Evolutionary conservation across 495 filamentous ascomycete genomes (phyloP).

Genomic region (Penicillium chermesinum): DNA sequence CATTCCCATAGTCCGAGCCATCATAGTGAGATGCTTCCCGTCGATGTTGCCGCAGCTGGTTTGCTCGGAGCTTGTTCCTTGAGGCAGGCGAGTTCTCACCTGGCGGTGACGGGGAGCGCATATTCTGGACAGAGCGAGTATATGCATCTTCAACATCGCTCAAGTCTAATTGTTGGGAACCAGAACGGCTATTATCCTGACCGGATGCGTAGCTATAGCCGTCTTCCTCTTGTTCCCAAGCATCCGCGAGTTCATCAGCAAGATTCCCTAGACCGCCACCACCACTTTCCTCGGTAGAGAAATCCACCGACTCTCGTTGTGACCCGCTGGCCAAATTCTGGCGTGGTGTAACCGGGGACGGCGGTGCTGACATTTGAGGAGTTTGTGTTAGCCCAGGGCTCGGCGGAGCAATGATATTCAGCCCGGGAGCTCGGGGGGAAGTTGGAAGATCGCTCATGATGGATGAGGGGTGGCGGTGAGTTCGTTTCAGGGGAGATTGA

Average conservation of each 20-base stretch:
- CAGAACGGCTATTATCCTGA: constrained; percentile 30
- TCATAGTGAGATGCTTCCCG: constrained; percentile 50
- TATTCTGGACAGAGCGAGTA: constrained; percentile 19
- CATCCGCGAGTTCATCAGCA: constrained; percentile 66
- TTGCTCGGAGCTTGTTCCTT: constrained; percentile 28
- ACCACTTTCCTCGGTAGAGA: constrained; percentile 41
- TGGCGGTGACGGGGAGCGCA: constrained; percentile 27
- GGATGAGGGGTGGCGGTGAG: constrained; percentile 60
- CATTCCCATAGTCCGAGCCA: constrained; percentile 55
- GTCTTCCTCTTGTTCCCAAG: constrained; percentile 58
- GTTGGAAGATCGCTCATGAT: constrained; percentile 50
- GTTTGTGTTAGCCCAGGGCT: constrained; percentile 38
- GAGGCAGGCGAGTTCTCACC: constrained; percentile 18
- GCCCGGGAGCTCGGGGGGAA: constrained; percentile 34
- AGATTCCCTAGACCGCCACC: constrained; percentile 67
- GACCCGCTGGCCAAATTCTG: constrained; percentile 51
- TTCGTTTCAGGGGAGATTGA: constrained; percentile 56
- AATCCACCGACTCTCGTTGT: constrained; percentile 38
- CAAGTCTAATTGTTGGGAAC: constrained; percentile 29
- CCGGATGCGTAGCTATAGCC: constrained; percentile 40
- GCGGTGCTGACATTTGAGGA: constrained; percentile 51
- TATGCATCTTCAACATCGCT: constrained; percentile 36
- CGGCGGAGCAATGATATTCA: constrained; percentile 31
- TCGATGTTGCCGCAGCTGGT: constrained; percentile 36
- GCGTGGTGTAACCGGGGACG: constrained; percentile 56